Conservation (phyloP, 75 land plant genomes). For the Selaginella tamariscina region DNA sequence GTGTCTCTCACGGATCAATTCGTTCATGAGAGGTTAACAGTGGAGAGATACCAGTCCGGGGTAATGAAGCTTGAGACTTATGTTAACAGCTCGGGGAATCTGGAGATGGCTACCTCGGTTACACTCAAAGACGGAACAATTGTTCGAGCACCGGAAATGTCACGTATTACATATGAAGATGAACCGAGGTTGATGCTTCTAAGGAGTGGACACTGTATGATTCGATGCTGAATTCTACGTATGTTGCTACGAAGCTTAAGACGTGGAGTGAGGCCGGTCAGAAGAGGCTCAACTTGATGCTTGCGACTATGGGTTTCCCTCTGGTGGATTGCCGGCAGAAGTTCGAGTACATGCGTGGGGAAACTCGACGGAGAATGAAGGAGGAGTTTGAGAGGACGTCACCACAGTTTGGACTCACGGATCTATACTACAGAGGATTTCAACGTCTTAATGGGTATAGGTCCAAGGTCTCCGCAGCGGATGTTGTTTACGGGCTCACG, state of each 20-base stretch:
- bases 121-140: slow-evolving; percentile 92
- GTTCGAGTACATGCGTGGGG: slow-evolving; percentile 80
- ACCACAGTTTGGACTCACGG: slow-evolving; percentile 61
- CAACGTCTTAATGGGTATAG: slow-evolving; percentile 64
- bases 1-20: slow-evolving; percentile 90
- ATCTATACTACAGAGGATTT: slow-evolving; percentile 81
- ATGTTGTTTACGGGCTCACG: slow-evolving; percentile 88
- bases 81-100: slow-evolving; percentile 62
- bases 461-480: slow-evolving; percentile 86
- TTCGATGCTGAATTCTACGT: slow-evolving; percentile 82
- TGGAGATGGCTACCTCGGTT: slow-evolving; percentile 54
- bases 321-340: slow-evolving; percentile 83
- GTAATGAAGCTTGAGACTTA: slow-evolving; percentile 84
- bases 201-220: slow-evolving; percentile 91
- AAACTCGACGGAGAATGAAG: slow-evolving; percentile 59
- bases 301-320: slow-evolving; percentile 86
- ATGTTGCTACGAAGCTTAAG: slow-evolving; percentile 79
- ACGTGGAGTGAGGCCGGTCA: slow-evolving; percentile 92
- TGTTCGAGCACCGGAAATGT: slow-evolving; percentile 65
- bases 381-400: slow-evolving; percentile 55
- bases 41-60: slow-evolving; percentile 80
- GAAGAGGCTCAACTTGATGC: slow-evolving; percentile 69
- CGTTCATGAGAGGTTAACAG: slow-evolving; percentile 79
- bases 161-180: slow-evolving; percentile 74
- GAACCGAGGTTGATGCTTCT: slow-evolving; percentile 89